Evolutionary conservation across 2,329 filamentous ascomycete genomes (phyloP).

Genomic region (Immersiporthe knoxdaviesiana): DNA sequence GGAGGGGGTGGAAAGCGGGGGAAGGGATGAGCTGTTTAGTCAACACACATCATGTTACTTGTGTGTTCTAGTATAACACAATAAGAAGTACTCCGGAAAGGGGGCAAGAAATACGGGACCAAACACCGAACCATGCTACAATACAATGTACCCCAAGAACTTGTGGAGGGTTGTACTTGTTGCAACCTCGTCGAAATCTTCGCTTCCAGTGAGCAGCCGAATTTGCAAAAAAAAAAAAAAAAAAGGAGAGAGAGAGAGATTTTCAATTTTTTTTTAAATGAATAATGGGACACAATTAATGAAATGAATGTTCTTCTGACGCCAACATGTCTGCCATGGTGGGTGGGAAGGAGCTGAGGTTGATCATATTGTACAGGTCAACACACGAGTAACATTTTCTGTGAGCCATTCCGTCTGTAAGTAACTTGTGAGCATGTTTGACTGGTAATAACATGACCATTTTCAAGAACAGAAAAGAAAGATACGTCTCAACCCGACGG

Average conservation of each 20-base stretch:
- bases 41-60: neutral
- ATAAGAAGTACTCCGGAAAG: too few species aligned
- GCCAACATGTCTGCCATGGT: neutral
- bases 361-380: neutral
- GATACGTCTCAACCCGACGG: neutral
- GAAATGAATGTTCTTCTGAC: neutral
- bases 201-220: neutral
- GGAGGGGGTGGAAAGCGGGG: too few species aligned
- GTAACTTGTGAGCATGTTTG: conserved; percentile 4
- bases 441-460: neutral
- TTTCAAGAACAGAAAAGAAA: neutral
- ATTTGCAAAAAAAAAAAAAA: neutral
- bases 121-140: neutral
- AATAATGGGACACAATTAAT: too few species aligned
- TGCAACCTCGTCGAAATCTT: neutral
- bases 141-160: neutral
- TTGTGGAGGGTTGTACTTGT: neutral
- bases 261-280: too few species aligned
- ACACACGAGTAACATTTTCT: neutral
- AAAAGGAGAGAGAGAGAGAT: too few species aligned
- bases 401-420: neutral
- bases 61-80: neutral
- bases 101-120: neutral
- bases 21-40: neutral
- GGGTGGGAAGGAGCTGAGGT: neutral